Conservation (phyloP, 2,329 filamentous ascomycete species). For the Ascochyta lentis region DNA sequence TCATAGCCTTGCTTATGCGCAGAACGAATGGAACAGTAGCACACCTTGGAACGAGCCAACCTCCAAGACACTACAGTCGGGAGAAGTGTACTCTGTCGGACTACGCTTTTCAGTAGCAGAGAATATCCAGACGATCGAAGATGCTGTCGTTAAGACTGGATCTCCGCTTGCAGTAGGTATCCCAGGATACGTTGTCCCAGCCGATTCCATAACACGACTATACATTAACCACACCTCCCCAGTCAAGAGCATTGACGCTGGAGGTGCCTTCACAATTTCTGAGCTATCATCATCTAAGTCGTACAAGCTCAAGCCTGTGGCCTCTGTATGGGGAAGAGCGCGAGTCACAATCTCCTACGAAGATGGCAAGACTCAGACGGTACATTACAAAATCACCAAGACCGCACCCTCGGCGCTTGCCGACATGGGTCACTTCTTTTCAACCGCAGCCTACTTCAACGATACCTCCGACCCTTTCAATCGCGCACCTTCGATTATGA, state of each 20-base stretch:
- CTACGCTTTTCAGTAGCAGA: slow-evolving; percentile 59
- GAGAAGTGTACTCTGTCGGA: slow-evolving; percentile 57
- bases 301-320: slow-evolving; percentile 55
- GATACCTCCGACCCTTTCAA: slow-evolving; percentile 61
- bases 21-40: slow-evolving; percentile 61
- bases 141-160: slow-evolving; percentile 52
- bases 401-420: slow-evolving; percentile 52
- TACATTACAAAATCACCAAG: slow-evolving; percentile 65
- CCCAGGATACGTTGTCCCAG: slow-evolving; percentile 62
- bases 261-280: slow-evolving; percentile 47
- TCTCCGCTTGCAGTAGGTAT: slow-evolving; percentile 60
- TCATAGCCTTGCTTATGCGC: slow-evolving; percentile 61
- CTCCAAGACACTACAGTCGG: slow-evolving; percentile 54
- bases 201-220: slow-evolving; percentile 56
- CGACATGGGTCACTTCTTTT: slow-evolving; percentile 62
- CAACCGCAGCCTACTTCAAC: slow-evolving; percentile 60
- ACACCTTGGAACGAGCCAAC: slow-evolving; percentile 64
- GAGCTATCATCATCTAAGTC: slow-evolving; percentile 32
- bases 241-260: slow-evolving; percentile 51
- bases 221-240: slow-evolving; percentile 52
- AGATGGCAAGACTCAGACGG: slow-evolving; percentile 57
- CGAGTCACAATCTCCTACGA: slow-evolving; percentile 58
- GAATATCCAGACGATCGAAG: slow-evolving; percentile 58
- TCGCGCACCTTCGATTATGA: slow-evolving; percentile 62
- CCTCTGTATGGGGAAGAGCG: slow-evolving; percentile 58